Percentiles rank a stretch among this genome's conserved stretches.
These are phyloP conservation scores for Akanthomyces dipterigenus DNA, from an alignment of 2,329 filamentous ascomycete genomes.

Conservation along the genomic window DNA sequence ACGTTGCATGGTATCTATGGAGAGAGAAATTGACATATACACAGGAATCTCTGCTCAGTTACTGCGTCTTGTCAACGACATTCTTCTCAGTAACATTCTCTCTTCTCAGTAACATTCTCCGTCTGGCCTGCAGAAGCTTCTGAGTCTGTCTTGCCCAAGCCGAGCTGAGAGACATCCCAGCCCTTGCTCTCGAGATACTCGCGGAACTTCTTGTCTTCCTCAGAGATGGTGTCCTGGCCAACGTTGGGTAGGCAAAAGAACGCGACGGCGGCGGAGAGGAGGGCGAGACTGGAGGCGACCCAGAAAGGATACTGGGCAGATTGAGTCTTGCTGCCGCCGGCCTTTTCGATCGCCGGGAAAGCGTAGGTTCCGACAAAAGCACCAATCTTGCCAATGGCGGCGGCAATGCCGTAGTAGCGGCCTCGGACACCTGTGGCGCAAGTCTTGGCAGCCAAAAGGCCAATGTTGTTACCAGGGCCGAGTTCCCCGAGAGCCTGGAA, in stretches of 20 bases:
- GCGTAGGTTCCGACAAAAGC: conserved; percentile 84
- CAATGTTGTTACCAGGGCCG: conserved; percentile 88
- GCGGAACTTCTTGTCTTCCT: conserved; percentile 71
- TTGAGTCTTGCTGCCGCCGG: conserved; percentile 46
- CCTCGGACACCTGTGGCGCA: conserved; percentile 84
- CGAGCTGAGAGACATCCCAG: conserved; percentile 61
- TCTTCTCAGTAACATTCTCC: conserved; percentile 1
- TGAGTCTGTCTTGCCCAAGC: conserved; percentile 29
- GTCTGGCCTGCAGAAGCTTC: background rate
- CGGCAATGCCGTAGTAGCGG: conserved; percentile 63
- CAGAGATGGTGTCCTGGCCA: conserved; percentile 75
- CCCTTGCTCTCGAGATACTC: conserved; percentile 66
- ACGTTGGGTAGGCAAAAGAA: conserved; percentile 68
- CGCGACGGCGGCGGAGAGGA: conserved; percentile 57
- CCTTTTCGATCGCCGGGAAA: conserved; percentile 64
- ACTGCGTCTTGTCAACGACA: background rate
- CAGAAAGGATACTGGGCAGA: conserved; percentile 83
- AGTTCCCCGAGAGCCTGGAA: conserved; percentile 41
- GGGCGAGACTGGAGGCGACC: conserved; percentile 69
- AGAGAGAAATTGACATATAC: background rate
- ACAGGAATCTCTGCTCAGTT: background rate
- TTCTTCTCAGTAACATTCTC: conserved; percentile 2
- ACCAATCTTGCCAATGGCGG: conserved; percentile 67
- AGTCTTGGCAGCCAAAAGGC: conserved; percentile 78
- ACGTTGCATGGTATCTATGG: background rate